A percentile compares a stretch with the other conserved stretches of the same genome.
Conservation (phyloP, 129 eudicot genomes). For the Kitagawia praeruptora region DNA sequence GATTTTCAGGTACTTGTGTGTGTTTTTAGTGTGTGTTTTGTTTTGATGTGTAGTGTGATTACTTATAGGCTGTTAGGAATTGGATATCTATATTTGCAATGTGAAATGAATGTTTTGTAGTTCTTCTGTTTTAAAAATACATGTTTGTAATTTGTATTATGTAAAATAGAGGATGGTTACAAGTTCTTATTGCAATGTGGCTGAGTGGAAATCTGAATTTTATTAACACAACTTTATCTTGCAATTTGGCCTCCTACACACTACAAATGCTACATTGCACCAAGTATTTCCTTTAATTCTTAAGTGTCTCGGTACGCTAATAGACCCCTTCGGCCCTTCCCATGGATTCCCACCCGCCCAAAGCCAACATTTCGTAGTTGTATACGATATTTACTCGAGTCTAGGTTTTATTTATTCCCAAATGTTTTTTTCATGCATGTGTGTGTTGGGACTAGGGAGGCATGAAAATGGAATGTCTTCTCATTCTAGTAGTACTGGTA, state of each 20-base stretch:
- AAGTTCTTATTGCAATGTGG: neutral
- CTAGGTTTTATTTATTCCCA: neutral
- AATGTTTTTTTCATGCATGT: neutral
- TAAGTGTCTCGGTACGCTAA: neutral
- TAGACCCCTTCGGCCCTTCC: no score
- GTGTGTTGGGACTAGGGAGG: neutral
- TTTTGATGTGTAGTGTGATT: neutral
- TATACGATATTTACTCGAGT: neutral
- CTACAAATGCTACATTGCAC: neutral
- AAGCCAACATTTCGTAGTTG: neutral
- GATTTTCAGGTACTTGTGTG: conserved; percentile 30
- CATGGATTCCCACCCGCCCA: neutral
- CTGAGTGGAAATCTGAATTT: no score
- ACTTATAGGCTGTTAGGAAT: conserved; percentile 55
- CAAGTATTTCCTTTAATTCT: neutral
- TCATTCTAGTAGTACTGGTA: neutral
- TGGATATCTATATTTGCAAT: neutral
- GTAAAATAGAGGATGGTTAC: neutral
- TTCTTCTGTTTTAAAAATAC: neutral
- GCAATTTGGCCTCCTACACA: neutral
- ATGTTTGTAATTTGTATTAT: neutral
- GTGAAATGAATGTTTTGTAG: neutral
- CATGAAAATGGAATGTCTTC: neutral
- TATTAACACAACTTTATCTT: no score
- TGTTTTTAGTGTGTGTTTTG: neutral